Base-by-base conservation (phyloP, 148 eudicot species). In the Chenopodium quinoa region DNA sequence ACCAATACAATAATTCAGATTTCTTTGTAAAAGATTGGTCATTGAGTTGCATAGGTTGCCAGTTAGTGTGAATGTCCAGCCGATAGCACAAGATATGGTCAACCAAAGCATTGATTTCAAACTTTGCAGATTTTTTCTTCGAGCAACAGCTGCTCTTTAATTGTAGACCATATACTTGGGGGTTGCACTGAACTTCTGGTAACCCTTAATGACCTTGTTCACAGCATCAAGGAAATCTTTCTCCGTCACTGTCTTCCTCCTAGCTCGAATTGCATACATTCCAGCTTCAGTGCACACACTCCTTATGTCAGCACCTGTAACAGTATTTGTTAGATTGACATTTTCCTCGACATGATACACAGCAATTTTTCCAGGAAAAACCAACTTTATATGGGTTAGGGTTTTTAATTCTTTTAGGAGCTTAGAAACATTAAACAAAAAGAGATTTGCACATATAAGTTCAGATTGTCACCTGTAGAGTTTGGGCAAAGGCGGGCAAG, bases 201-300 rank as follows among this genome's bases (percentile, higher is more conserved):
- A 94, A 2, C 99, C 99, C 86, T 92, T 96, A 63, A 96, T 96
- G 74, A 96, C 99, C 82, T 96, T 96, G 88, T 94, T 94, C 71
- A 96, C 99, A 2, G 99, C 99, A 84, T 96, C 98, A 13, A 96
- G 90, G 75, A 96, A 96, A 78, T 96, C 99, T 76, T 93, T 96
- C 85, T 96, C 98, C 0, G 98, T 94, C 2, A 94, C 97, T 1
- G 97, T 91, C 88, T 93, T 94, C 85, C 98, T 91, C 58, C 95
- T 85, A 64, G 98, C 98, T 80, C 98, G 82, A 47, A 94, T 94
- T 6, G 98, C 98, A 75, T 88, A 94, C 98, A 94, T 94, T 66
- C 97, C 98, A 40, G 98, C 98, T 84, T 93, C 98, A 1, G 98
- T 94, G 86, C 98, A 94, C 79, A 91, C 98, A 84, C 98, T 93